Conservation (phyloP, 192 early-diverging fungal species). For the Rhizoclosmatium sp. region DNA sequence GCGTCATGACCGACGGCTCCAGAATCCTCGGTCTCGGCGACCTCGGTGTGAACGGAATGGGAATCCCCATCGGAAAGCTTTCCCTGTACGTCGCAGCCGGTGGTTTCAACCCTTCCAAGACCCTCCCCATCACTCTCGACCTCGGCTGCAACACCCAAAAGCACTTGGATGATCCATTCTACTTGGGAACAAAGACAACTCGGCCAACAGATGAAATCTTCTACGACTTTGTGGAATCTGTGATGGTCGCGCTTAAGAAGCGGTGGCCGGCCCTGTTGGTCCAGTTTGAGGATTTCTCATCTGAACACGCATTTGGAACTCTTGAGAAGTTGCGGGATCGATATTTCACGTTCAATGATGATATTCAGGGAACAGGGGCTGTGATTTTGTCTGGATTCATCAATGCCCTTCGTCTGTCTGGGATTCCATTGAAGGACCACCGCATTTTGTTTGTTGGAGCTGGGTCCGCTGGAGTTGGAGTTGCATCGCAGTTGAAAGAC, state of each 20-base stretch:
- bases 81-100: constrained; percentile 76
- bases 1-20: constrained; percentile 95
- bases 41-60: constrained; percentile 94
- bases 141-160: constrained; percentile 89
- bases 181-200: constrained; percentile 81
- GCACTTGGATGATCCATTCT: constrained; percentile 86
- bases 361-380: constrained; percentile 94
- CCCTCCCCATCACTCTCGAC: constrained; percentile 91
- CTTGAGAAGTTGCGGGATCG: constrained; percentile 79
- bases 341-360: constrained; percentile 93
- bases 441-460: constrained; percentile 71
- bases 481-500: constrained; percentile 88
- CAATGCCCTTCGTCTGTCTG: constrained; percentile 74
- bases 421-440: constrained; percentile 85
- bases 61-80: constrained; percentile 95
- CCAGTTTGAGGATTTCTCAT: constrained; percentile 97
- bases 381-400: constrained; percentile 94
- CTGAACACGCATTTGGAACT: constrained; percentile 89
- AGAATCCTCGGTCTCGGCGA: constrained; percentile 95
- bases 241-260: constrained; percentile 71
- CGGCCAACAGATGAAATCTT: constrained; percentile 69
- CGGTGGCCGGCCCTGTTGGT: constrained; percentile 85
- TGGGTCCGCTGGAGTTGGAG: constrained; percentile 94
- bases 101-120: constrained; percentile 85
- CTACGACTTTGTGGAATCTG: constrained; percentile 83